Percentiles rank a stretch among this genome's conserved stretches.
Conservation (phyloP, 352 stramenopile genomes). For the Plasmopara muralis region DNA sequence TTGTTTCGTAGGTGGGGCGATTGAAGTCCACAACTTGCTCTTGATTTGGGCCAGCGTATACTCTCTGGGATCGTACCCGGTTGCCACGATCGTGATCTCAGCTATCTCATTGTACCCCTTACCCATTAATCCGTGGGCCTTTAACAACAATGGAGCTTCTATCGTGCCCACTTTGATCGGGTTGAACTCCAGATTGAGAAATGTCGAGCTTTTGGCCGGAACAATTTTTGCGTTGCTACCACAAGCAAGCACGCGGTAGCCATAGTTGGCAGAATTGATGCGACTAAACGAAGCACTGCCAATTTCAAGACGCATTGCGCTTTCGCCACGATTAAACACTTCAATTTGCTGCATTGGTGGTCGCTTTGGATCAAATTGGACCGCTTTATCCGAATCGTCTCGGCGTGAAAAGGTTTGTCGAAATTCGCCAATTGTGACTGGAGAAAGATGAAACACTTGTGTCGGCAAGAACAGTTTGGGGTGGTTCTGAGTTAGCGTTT, state of each 20-base stretch:
- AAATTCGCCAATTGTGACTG: slow-evolving; percentile 70
- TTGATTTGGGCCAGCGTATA: slow-evolving; percentile 34
- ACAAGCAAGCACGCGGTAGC: slow-evolving; percentile 53
- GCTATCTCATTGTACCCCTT: slow-evolving; percentile 54
- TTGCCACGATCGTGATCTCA: slow-evolving; percentile 55
- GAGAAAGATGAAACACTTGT: slow-evolving; percentile 50
- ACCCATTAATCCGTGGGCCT: slow-evolving; percentile 65
- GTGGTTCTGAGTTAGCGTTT: slow-evolving; percentile 56
- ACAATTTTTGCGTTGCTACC: slow-evolving; percentile 48
- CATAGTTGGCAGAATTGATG: slow-evolving; percentile 46
- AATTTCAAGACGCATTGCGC: slow-evolving; percentile 61
- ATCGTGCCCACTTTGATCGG: slow-evolving; percentile 54
- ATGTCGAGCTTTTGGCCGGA: slow-evolving; percentile 48
- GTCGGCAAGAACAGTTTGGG: slow-evolving; percentile 66
- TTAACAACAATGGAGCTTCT: slow-evolving; percentile 48
- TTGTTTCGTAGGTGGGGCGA: slow-evolving; percentile 25
- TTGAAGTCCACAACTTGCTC: slow-evolving; percentile 14
- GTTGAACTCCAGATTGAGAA: slow-evolving; percentile 72
- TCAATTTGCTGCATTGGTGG: slow-evolving; percentile 68
- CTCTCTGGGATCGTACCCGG: slow-evolving; percentile 44
- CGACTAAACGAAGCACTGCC: slow-evolving; percentile 44
- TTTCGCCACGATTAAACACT: slow-evolving; percentile 70
- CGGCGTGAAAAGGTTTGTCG: slow-evolving; percentile 17
- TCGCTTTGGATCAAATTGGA: slow-evolving; percentile 2
- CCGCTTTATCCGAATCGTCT: background rate